Percentiles rank a stretch among this genome's conserved stretches.
Conservation (phyloP, 2,329 filamentous ascomycete species). For the Paracoccidioides brasiliensis region DNA sequence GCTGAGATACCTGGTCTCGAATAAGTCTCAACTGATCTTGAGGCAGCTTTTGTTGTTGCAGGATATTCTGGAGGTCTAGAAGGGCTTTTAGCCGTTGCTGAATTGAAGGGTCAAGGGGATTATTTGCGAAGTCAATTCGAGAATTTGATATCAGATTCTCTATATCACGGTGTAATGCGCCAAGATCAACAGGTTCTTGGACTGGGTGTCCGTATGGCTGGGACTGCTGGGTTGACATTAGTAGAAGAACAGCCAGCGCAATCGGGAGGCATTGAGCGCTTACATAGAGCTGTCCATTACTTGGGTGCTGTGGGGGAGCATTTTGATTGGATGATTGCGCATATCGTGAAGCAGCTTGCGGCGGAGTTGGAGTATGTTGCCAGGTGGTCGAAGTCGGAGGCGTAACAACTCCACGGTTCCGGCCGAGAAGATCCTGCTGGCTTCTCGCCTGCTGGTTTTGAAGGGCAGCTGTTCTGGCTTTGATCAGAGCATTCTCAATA, state of each 20-base stretch:
- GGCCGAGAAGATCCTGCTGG: constrained; percentile 43
- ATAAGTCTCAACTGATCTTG: constrained; percentile 73
- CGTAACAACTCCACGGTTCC: constrained; percentile 38
- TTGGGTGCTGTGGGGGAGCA: constrained; percentile 20
- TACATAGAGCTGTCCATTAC: constrained; percentile 19
- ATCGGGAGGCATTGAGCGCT: constrained; percentile 5
- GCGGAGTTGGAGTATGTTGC: constrained; percentile 63
- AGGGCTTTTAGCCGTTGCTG: constrained; percentile 73
- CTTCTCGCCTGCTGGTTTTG: constrained; percentile 37
- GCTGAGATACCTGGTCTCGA: constrained; percentile 68
- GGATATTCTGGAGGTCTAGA: constrained; percentile 66
- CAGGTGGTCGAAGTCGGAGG: constrained; percentile 40
- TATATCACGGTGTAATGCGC: constrained; percentile 71
- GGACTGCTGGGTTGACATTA: constrained; percentile 14
- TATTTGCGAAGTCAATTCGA: constrained; percentile 60
- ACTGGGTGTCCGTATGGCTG: constrained; percentile 22
- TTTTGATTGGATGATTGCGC: constrained; percentile 18
- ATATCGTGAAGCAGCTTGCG: constrained; percentile 36
- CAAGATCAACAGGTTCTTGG: constrained; percentile 40
- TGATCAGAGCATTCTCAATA: constrained; percentile 89
- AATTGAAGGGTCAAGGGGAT: constrained; percentile 61
- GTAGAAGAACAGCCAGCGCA: not conserved
- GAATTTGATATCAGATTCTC: constrained; percentile 61
- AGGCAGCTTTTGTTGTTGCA: constrained; percentile 65
- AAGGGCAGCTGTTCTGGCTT: constrained; percentile 51